phyloP scores from a whole-genome alignment of 768 basidiomycete species.

The Lenzites betulinus region DNA sequence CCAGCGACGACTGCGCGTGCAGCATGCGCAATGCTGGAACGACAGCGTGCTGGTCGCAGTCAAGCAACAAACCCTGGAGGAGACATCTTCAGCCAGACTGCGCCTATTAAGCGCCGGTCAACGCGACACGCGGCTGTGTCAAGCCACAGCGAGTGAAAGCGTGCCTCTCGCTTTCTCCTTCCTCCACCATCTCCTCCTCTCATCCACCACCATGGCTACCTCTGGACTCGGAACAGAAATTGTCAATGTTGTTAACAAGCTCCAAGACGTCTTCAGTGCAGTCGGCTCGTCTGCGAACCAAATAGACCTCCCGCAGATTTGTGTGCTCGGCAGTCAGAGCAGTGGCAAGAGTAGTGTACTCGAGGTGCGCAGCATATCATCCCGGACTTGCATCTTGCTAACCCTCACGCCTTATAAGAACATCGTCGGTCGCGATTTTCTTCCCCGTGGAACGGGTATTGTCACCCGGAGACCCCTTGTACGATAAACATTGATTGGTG shows the following conservation, averaged over 20 bases:
- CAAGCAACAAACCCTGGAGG: no score
- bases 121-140: slow-evolving; percentile 20
- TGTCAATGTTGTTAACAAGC: slow-evolving; percentile 80
- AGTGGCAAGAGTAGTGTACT: slow-evolving; percentile 93
- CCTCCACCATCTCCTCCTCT: slow-evolving; percentile 11
- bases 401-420: slow-evolving; percentile 52
- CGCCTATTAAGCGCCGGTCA: slow-evolving; percentile 2
- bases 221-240: slow-evolving; percentile 80
- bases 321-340: slow-evolving; percentile 88
- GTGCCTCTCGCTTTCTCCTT: neutral
- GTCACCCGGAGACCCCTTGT: slow-evolving; percentile 97
- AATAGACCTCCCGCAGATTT: slow-evolving; percentile 92
- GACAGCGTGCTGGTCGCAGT: no score
- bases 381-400: neutral
- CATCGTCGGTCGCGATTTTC: slow-evolving; percentile 96
- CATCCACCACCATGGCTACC: slow-evolving; percentile 35
- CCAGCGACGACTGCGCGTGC: no score
- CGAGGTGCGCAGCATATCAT: slow-evolving; percentile 54
- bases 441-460: slow-evolving; percentile 98
- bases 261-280: slow-evolving; percentile 87
- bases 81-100: neutral
- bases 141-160: neutral
- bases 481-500: slow-evolving; percentile 30
- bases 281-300: slow-evolving; percentile 75
- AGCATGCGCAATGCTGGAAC: no score